Conservation (phyloP, 768 basidiomycete genomes). For the Phaeolepiota aurea region DNA sequence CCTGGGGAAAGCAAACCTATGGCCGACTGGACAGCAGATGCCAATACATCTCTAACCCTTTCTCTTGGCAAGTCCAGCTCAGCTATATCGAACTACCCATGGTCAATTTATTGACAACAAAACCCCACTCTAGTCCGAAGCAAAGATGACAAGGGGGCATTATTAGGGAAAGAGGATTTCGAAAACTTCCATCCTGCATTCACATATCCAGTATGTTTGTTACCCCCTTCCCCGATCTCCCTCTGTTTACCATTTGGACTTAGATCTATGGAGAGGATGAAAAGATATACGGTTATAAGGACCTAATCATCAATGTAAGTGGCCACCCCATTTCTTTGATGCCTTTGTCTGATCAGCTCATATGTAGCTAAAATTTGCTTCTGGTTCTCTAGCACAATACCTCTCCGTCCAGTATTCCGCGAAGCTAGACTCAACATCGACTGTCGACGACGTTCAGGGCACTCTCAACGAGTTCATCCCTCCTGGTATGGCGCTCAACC, state of each 20-base stretch:
- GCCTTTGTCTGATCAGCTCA: too few relatives aligned
- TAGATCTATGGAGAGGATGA: constrained; percentile 96
- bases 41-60: constrained; percentile 69
- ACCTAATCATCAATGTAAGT: constrained; percentile 75
- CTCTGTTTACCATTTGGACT: not conserved
- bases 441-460: constrained; percentile 83
- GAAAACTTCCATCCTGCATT: constrained; percentile 78
- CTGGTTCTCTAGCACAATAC: constrained; percentile 76
- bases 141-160: constrained; percentile 50
- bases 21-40: constrained; percentile 72
- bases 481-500: constrained; percentile 34
- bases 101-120: constrained; percentile 1
- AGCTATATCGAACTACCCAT: not conserved
- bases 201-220: constrained; percentile 79
- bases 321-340: not conserved
- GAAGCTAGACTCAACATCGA: constrained; percentile 54
- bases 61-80: constrained; percentile 58
- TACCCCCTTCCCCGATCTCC: not conserved
- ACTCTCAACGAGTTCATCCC: constrained; percentile 74
- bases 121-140: constrained; percentile 47
- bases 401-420: constrained; percentile 61
- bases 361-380: constrained; percentile 74
- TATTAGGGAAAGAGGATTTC: constrained; percentile 50
- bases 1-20: constrained; percentile 12
- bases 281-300: constrained; percentile 90